Base-by-base conservation (phyloP, 345 rosid genomes). In the Brassica carinata region DNA sequence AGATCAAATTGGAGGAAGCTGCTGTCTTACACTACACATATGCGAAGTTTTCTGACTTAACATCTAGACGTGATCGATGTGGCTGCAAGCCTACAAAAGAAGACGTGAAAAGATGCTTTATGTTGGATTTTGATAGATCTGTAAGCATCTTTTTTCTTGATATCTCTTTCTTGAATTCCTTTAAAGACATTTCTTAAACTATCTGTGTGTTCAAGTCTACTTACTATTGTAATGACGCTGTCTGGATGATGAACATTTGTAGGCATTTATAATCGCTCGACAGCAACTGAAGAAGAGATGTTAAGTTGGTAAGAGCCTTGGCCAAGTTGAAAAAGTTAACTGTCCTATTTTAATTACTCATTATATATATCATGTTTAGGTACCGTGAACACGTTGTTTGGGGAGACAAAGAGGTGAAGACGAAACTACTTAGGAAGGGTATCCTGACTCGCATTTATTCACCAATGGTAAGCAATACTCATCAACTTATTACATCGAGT, bases 181-280 rank as follows among this genome's bases (percentile, higher is more conserved):
- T 3, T 4, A 17, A 17, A 58, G 26, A 8, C 14, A 69, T 34
- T n/a, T 66, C 63, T 34, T 61, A 4, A 40, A 13, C n/a, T n/a
- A n/a, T 9, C 2, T 51, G 15, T 72, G 53, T 17, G 26, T 48
- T 5, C 33, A 17, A 4, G 0, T 27, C 31, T 33, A 2, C 53
- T 18, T 73, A n/a, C 67, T 36, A 38, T 11, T 29, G 13, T 31
- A 2, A 5, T 57, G 66, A 74, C 51, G 18, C 29, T 33, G 9
- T 40, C 4, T 80, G 67, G 62, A 69, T 75, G 55, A 6, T 76
- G 34, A 62, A 59, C 59, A 27, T 40, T 81, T 85, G 83, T 90
- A 96, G 99, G 99, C 99, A 45, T 96, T 96, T 83, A 91, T 96
- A 79, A 96, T 92, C 63, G 99, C 97, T 96, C 99, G 27, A 96